These are phyloP conservation scores for Pichia cabralensis DNA, from an alignment of 805 yeast species.

Conservation along the genomic window DNA sequence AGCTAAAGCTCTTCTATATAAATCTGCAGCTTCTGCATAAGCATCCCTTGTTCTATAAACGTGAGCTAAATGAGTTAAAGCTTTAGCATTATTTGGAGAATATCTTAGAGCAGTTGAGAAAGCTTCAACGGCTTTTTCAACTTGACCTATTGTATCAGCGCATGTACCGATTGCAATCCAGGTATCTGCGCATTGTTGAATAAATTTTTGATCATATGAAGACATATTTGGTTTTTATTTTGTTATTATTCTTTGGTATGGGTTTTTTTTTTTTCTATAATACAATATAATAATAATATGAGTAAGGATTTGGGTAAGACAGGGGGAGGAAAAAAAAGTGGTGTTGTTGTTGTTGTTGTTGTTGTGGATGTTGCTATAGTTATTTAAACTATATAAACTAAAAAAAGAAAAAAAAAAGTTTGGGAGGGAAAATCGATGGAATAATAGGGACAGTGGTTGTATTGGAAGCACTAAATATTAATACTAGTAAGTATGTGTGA, in stretches of 20 bases:
- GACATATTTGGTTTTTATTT: conserved; percentile 12
- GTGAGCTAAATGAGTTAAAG: conserved; percentile 78
- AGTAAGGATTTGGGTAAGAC: too few species aligned
- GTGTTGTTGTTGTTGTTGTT: too few species aligned
- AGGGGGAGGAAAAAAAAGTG: background rate
- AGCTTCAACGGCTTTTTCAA: conserved; percentile 80
- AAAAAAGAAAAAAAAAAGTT: too few species aligned
- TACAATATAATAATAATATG: too few species aligned
- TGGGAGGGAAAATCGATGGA: too few species aligned
- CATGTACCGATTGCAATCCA: conserved; percentile 86
- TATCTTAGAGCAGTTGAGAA: conserved; percentile 82
- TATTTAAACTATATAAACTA: too few species aligned
- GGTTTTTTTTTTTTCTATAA: too few species aligned
- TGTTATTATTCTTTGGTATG: too few species aligned
- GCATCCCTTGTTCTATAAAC: conserved; percentile 82
- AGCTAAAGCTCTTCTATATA: conserved; percentile 78
- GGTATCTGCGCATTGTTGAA: conserved; percentile 60
- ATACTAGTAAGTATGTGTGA: too few species aligned
- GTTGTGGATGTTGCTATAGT: too few species aligned
- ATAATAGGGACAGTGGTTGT: too few species aligned
- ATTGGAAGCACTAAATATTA: too few species aligned
- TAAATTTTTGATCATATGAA: conserved; percentile 23
- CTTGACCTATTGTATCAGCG: conserved; percentile 84
- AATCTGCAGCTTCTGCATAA: conserved; percentile 89
- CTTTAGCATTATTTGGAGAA: conserved; percentile 77